Conservation (phyloP, 1,139 yeast genomes). For the Magnusiomyces clavatus region DNA sequence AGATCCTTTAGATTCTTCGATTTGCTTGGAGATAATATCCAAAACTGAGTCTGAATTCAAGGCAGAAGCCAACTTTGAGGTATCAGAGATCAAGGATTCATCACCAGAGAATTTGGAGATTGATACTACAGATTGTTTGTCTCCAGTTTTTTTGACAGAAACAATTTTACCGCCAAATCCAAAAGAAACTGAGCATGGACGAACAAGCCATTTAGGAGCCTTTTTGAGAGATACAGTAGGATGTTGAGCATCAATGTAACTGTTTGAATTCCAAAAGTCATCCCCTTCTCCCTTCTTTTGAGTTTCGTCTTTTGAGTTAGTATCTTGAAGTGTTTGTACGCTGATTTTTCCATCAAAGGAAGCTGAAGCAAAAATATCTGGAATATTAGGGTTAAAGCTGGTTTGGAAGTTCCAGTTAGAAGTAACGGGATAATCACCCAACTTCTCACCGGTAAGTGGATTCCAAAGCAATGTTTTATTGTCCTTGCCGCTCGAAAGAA, state of each 20-base stretch:
- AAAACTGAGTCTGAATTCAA: constrained; percentile 48
- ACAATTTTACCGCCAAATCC: constrained; percentile 94
- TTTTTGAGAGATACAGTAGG: constrained; percentile 54
- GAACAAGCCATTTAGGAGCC: constrained; percentile 84
- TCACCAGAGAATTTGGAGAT: constrained; percentile 46
- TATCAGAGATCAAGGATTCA: constrained; percentile 27
- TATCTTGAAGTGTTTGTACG: constrained; percentile 84
- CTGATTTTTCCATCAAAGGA: constrained; percentile 84
- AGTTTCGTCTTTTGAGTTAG: constrained; percentile 25
- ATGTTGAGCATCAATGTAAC: constrained; percentile 60
- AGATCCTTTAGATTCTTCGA: constrained; percentile 35
- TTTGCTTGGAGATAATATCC: constrained; percentile 47
- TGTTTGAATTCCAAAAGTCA: constrained; percentile 83
- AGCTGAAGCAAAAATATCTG: constrained; percentile 89
- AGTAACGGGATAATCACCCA: constrained; percentile 86
- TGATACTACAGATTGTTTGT: constrained; percentile 37
- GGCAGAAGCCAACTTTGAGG: constrained; percentile 49
- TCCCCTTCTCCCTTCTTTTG: constrained; percentile 18
- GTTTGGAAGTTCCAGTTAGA: constrained; percentile 93
- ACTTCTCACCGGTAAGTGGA: constrained; percentile 57
- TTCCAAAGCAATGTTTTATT: constrained; percentile 87
- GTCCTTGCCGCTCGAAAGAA: constrained; percentile 88
- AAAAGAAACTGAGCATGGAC: constrained; percentile 71
- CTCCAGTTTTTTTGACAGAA: constrained; percentile 39
- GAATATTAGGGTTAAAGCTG: constrained; percentile 77